Evolutionary conservation across 2,329 filamentous ascomycete species (phyloP).

Genomic region (Fusarium haematococcum): DNA sequence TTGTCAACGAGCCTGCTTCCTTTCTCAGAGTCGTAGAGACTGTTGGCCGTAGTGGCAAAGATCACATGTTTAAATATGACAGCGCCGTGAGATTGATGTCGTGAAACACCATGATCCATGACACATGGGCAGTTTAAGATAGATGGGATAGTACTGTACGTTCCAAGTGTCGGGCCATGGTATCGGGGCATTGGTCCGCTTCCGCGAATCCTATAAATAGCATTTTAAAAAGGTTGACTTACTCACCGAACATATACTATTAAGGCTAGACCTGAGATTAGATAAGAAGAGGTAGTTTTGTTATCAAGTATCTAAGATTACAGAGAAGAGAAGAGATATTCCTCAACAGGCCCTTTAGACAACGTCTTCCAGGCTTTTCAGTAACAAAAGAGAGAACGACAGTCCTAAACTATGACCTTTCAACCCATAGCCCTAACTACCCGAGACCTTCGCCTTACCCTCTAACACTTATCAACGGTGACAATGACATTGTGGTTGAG

Average conservation of each 20-base stretch:
- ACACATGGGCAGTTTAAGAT: neutral
- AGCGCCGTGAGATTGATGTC: neutral
- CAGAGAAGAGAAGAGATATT: neutral
- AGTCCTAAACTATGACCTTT: neutral
- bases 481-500: conserved; percentile 9
- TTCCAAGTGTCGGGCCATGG: neutral
- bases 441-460: neutral
- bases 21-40: neutral
- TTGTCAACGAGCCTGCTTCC: neutral
- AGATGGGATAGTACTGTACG: neutral
- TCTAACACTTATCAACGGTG: neutral
- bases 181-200: neutral
- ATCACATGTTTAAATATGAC: neutral
- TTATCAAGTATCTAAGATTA: neutral
- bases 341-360: neutral
- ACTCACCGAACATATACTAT: neutral
- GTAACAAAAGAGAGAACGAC: neutral
- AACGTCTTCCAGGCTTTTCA: neutral
- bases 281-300: neutral
- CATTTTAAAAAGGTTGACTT: neutral
- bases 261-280: neutral
- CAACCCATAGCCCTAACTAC: neutral
- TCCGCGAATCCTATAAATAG: neutral
- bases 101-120: neutral
- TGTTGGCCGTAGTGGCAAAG: neutral